A percentile compares a stretch with the other conserved stretches of the same genome.
phyloP scores from a whole-genome alignment of 306 rosid genomes.

The Neltuma alba region DNA sequence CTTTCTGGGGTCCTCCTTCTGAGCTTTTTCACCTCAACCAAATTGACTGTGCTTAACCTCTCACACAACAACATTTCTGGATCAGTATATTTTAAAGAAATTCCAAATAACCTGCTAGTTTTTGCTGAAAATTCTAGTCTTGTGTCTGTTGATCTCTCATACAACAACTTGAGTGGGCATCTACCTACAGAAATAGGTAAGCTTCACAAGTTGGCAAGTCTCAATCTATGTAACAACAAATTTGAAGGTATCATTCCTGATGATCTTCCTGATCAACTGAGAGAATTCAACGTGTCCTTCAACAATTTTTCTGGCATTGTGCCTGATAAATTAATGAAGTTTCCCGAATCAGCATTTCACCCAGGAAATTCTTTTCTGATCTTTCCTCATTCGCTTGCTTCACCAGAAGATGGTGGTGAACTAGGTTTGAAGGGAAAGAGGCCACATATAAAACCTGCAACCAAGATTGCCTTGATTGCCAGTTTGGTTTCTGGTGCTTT shows the following conservation, averaged over 20 bases:
- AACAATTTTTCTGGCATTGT: conserved; percentile 73
- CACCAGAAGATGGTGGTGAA: conserved; percentile 46
- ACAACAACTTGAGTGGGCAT: conserved; percentile 65
- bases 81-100: conserved; percentile 48
- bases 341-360: conserved; percentile 78
- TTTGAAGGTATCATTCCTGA: conserved; percentile 70
- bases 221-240: conserved; percentile 59
- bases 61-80: conserved; percentile 70
- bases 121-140: conserved; percentile 48
- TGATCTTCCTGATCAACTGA: conserved; percentile 60
- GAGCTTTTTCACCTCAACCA: conserved; percentile 56
- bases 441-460: conserved; percentile 49
- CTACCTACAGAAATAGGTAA: conserved; percentile 54
- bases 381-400: conserved; percentile 47
- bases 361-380: conserved; percentile 71
- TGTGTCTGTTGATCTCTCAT: conserved; percentile 70
- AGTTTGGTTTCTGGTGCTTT: conserved; percentile 55
- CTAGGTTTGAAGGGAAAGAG: conserved; percentile 35
- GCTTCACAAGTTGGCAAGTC: conserved; percentile 58
- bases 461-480: conserved; percentile 60
- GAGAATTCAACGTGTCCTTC: conserved; percentile 64
- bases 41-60: conserved; percentile 63
- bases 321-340: conserved; percentile 58
- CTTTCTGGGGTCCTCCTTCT: conserved; percentile 68
- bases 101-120: conserved; percentile 31